Base-by-base conservation (phyloP, 192 early-diverging fungal genomes). In the Cetraspora pellucida region DNA sequence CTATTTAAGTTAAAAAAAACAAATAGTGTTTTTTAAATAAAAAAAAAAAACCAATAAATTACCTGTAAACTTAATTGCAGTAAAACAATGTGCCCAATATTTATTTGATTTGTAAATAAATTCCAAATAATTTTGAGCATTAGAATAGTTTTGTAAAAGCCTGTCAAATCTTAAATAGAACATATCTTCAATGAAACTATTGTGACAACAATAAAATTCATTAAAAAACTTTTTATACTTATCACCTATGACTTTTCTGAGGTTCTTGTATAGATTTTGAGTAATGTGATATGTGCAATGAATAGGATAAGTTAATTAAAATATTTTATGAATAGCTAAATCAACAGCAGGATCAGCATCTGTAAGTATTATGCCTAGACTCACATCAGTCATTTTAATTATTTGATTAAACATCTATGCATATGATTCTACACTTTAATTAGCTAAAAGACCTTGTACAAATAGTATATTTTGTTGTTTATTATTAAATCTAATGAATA, bases 171-270 rank as follows among this genome's bases (percentile, higher is more conserved):
- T 5, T 63, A 28, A 3, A 28, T 63, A 6, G 27, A 63, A 63
- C 0, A 0, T 27, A 25, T 63, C 30, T 23, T 63, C 27, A 63
- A 27, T 9, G 27, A 63, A 63, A 31, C 60, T 63, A 63, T 63
- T 63, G 14, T 0, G 0, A 27, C 30, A 63, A 4, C 11, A 9
- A 23, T 63, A 63, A 27, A 63, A 63, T 27, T 63, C 21, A 25
- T 21, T 25, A 63, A 63, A 25, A 27, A 63, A 63, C 30, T 63
- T 63, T 63, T 63, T 21, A 31, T 63, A 63, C 9, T 63, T 10
- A 10, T 63, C 27, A 30, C 16, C 17, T 64, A 64, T 30, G 5
- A 10, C 0, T 13, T 64, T 64, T 64, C 0, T 37, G 0, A 10
- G 9, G n/a, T 16, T 55, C n/a, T 55, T 55, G 17, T 63, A 1